Evolutionary conservation across 176 grass and related monocot species (phyloP).

Genomic region (Oropetium thomaeum): DNA sequence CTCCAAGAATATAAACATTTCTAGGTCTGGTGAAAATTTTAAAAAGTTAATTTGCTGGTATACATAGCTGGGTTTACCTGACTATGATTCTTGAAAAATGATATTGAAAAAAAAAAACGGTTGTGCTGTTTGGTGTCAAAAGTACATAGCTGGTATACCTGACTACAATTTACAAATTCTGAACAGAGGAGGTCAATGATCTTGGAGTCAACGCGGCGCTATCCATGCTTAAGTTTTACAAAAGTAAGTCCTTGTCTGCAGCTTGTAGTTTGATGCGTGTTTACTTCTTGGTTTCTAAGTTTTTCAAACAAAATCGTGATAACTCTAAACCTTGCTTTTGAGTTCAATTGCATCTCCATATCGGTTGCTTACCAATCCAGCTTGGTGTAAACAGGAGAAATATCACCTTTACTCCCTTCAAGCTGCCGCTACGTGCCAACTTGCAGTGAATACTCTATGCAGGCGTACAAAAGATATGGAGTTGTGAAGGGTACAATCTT

Average conservation of each 20-base stretch:
- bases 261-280: background rate
- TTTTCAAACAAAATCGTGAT: background rate
- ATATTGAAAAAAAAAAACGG: too few relatives aligned
- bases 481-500: slow-evolving; percentile 65
- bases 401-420: slow-evolving; percentile 75
- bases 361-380: slow-evolving; percentile 15
- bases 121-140: background rate
- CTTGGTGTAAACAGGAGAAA: slow-evolving; percentile 63
- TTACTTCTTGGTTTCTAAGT: background rate
- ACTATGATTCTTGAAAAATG: too few relatives aligned
- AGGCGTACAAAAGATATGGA: slow-evolving; percentile 76
- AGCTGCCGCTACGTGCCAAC: slow-evolving; percentile 86
- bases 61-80: too few relatives aligned
- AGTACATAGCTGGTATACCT: background rate
- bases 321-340: slow-evolving; percentile 5
- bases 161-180: slow-evolving; percentile 8
- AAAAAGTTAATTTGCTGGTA: too few relatives aligned
- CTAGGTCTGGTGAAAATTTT: too few relatives aligned
- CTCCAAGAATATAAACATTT: too few relatives aligned
- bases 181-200: slow-evolving; percentile 49
- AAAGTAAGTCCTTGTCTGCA: slow-evolving; percentile 42
- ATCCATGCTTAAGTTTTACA: slow-evolving; percentile 82
- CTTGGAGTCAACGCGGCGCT: slow-evolving; percentile 59
- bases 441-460: slow-evolving; percentile 84
- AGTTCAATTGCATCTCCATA: slow-evolving; percentile 13